These are phyloP conservation scores for Penicillium lividum DNA, from an alignment of 495 filamentous ascomycete species.

Conservation along the genomic window DNA sequence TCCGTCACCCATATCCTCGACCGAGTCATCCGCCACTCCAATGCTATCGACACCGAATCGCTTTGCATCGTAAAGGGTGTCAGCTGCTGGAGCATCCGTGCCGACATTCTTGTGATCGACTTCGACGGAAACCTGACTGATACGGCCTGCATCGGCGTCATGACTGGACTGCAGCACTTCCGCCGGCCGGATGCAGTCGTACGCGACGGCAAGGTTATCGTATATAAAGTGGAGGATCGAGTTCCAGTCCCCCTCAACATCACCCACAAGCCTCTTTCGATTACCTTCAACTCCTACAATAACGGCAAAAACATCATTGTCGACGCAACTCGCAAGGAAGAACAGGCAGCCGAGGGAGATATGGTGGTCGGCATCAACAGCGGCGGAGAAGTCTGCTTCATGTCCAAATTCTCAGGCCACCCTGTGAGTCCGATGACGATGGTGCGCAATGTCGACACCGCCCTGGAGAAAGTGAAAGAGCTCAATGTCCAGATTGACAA, in stretches of 20 bases:
- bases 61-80: conserved; percentile 87
- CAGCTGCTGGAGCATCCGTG: conserved; percentile 87
- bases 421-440: conserved; percentile 76
- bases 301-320: conserved; percentile 66
- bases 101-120: conserved; percentile 85
- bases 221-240: conserved; percentile 80
- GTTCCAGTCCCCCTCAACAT: conserved; percentile 87
- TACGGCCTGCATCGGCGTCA: conserved; percentile 78
- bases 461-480: conserved; percentile 75
- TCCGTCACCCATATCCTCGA: conserved; percentile 86
- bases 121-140: conserved; percentile 89
- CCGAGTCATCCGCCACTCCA: conserved; percentile 87
- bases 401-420: conserved; percentile 82
- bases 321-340: conserved; percentile 80
- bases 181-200: conserved; percentile 83
- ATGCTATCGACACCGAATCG: conserved; percentile 90
- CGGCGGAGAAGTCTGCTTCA: conserved; percentile 87
- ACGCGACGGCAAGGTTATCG: conserved; percentile 74
- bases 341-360: conserved; percentile 81
- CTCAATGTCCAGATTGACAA: conserved; percentile 69
- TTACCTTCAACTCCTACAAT: conserved; percentile 81
- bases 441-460: conserved; percentile 66
- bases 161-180: conserved; percentile 87
- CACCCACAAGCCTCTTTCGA: conserved; percentile 84
- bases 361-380: conserved; percentile 84